Conservation (phyloP, 1,284 basidiomycete species). For the Puccinia novopanici region DNA sequence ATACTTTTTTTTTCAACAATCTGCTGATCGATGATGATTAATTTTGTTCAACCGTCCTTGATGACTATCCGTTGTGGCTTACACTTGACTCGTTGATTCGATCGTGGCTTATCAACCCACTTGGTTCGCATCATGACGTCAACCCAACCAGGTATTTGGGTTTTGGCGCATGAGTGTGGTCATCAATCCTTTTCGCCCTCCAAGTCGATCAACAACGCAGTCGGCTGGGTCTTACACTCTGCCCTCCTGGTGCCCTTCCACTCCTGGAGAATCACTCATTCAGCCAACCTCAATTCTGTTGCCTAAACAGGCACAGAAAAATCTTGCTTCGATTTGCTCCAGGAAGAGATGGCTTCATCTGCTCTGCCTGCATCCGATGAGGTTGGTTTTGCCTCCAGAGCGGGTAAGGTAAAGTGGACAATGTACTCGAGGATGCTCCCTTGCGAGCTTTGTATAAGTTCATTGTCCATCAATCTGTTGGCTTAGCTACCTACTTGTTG, state of each 20-base stretch:
- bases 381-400: too few relatives aligned
- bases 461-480: slow-evolving; percentile 66
- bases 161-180: slow-evolving; percentile 64
- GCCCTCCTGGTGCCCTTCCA: slow-evolving; percentile 93
- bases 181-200: slow-evolving; percentile 97
- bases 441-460: slow-evolving; percentile 73
- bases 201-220: slow-evolving; percentile 87
- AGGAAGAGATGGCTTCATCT: too few relatives aligned
- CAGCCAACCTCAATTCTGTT: too few relatives aligned
- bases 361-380: slow-evolving; percentile 56
- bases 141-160: slow-evolving; percentile 31
- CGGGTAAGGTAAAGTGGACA: slow-evolving; percentile 75
- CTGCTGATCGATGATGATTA: background rate
- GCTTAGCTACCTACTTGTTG: slow-evolving; percentile 70
- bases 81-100: background rate
- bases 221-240: slow-evolving; percentile 93
- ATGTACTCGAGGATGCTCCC: slow-evolving; percentile 90
- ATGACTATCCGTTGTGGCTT: background rate
- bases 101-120: background rate
- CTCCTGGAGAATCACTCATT: slow-evolving; percentile 95
- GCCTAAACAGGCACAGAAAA: too few relatives aligned
- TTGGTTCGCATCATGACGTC: background rate
- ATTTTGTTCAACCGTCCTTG: too few relatives aligned
- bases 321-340: slow-evolving; percentile 81
- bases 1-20: background rate